A percentile compares a stretch with the other conserved stretches of the same genome.
Conservation (phyloP, 2,329 filamentous ascomycete species). For the Hymenoscyphus infarciens region DNA sequence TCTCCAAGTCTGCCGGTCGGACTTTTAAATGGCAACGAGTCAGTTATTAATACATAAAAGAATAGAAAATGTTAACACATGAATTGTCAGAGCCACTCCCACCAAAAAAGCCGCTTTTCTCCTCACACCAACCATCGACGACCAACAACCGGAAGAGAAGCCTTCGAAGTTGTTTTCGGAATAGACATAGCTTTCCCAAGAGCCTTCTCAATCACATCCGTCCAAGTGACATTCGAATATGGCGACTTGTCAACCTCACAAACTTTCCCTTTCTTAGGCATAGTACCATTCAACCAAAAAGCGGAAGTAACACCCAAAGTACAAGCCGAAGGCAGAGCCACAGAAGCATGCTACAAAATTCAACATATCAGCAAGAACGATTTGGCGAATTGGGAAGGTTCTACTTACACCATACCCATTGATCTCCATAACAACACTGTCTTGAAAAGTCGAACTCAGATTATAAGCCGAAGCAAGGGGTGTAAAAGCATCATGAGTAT, state of each 20-base stretch:
- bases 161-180: neutral
- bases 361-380: neutral
- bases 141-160: neutral
- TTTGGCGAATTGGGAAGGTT: neutral
- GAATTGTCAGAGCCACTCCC: neutral
- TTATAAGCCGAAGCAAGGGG: constrained; percentile 15
- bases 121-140: neutral
- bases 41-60: neutral
- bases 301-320: neutral
- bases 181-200: neutral
- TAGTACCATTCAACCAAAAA: neutral
- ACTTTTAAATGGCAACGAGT: neutral
- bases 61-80: neutral
- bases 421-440: constrained; percentile 14
- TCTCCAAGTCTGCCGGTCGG: neutral
- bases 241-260: neutral
- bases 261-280: neutral
- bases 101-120: neutral
- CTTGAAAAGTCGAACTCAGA: constrained; percentile 15
- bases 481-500: constrained; percentile 14
- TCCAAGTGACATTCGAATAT: constrained; percentile 4
- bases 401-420: constrained; percentile 15
- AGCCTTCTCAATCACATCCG: neutral
- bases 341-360: constrained; percentile 2
- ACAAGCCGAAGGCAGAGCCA: neutral